Percentiles rank a stretch among this genome's conserved stretches.
Conservation (phyloP, 2,329 filamentous ascomycete species). For the Colletotrichum karsti region DNA sequence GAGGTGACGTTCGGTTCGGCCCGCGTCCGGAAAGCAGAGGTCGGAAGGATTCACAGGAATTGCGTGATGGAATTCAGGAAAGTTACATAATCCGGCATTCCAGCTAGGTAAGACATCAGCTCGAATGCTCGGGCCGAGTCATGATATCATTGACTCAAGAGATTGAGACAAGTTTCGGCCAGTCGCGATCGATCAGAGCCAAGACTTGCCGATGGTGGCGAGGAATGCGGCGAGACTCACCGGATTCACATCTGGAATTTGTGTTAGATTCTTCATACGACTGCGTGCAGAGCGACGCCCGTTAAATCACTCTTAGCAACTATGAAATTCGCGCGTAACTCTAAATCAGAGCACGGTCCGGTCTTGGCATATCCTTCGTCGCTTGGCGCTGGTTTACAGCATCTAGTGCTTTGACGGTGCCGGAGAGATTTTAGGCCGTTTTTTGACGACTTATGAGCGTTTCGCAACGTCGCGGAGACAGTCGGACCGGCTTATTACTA, state of each 20-base stretch:
- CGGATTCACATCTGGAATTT: background rate
- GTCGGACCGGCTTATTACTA: background rate
- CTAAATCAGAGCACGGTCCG: background rate
- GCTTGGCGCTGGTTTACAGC: background rate
- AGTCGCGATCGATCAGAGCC: background rate
- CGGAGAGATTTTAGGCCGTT: background rate
- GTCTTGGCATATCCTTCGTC: constrained; percentile 10
- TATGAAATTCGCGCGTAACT: background rate
- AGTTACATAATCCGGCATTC: background rate
- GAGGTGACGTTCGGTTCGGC: too few relatives aligned
- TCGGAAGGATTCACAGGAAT: too few relatives aligned
- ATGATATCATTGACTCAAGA: background rate
- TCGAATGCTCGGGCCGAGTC: background rate
- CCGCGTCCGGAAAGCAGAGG: too few relatives aligned
- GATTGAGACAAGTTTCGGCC: background rate
- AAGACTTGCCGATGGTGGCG: background rate
- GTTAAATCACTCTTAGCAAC: background rate
- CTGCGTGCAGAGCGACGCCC: background rate
- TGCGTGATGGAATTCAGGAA: too few relatives aligned
- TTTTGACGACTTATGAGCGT: too few relatives aligned
- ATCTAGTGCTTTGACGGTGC: background rate
- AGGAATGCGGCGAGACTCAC: background rate
- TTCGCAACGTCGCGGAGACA: too few relatives aligned
- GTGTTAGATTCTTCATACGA: background rate
- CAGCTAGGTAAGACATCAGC: background rate